Evolutionary conservation across 371 early-diverging fungal genomes (phyloP), one percentile per base, ranked within the genome.

Genomic region (Lichtheimia ornata): DNA sequence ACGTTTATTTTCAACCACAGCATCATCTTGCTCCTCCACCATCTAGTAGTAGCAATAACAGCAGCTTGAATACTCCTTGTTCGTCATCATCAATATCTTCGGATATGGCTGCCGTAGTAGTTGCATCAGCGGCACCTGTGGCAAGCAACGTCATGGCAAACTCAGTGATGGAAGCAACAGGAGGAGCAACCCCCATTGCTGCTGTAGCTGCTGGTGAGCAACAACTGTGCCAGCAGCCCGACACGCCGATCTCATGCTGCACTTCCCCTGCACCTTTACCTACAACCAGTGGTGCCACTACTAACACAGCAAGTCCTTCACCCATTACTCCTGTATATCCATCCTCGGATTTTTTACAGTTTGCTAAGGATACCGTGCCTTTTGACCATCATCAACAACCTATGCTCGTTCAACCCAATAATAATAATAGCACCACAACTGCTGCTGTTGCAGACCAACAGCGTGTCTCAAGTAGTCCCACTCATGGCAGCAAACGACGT

Each of bases 211-310:
- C 17, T 28, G 28, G 14, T 25, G 14, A 20, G 12, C 41, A 15
- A 28, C 54, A 17, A 40, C 15, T 22, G 27, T 40, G 35, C 20
- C 43, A 18, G 18, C 41, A 44, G 45, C 54, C 63, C 35, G 51
- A 41, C 28, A 62, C 56, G 30, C 41, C 63, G 14, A 43, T 57
- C 12, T 62, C 66, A 12, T 66, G 62, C 62, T 69, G 65, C 59
- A 69, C 65, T 27, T 69, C 69, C 17, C 69, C 69, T 57, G 60
- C 58, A 20, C 53, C 68, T 64, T 45, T 50, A 45, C 53, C 61
- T 25, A 47, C 62, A 6, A 35, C 35, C 35, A 35, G 35, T 35
- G 35, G 35, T 5, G 56, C 61, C 24, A 61, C 70, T 20, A 52
- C 60, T 1, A 61, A 35, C 56, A 55, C 68, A 14, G 43, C 60